Evolutionary conservation across 2,329 filamentous ascomycete genomes (phyloP).

Genomic region (Mycosphaerella sp.): DNA sequence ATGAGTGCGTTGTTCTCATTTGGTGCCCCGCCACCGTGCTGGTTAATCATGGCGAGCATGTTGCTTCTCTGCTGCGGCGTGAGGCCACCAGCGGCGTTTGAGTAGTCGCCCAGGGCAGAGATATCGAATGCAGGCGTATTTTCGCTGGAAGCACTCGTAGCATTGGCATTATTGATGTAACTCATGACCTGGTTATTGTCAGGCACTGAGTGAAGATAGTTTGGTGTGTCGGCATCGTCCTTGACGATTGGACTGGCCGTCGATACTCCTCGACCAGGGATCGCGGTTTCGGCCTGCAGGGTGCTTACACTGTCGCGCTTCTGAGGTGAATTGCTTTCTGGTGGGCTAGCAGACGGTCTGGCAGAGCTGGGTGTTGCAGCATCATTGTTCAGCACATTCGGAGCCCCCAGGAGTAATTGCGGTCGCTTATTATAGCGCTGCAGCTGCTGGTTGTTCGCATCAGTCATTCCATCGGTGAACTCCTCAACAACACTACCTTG

Average conservation of each 20-base stretch:
- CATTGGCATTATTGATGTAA: constrained; percentile 44
- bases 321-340: constrained; percentile 18
- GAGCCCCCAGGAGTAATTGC: constrained; percentile 28
- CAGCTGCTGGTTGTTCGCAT: constrained; percentile 26
- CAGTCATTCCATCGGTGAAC: constrained; percentile 40
- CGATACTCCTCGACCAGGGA: constrained; percentile 1
- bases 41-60: constrained; percentile 42
- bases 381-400: constrained; percentile 8
- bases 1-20: constrained; percentile 51
- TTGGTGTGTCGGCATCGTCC: constrained; percentile 36
- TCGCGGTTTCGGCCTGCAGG: constrained; percentile 16
- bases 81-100: constrained; percentile 42
- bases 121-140: constrained; percentile 41
- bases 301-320: constrained; percentile 19
- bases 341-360: constrained; percentile 24
- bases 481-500: constrained; percentile 59
- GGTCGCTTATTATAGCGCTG: constrained; percentile 27
- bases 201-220: constrained; percentile 30
- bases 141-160: constrained; percentile 31
- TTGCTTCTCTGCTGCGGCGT: constrained; percentile 44
- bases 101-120: constrained; percentile 42
- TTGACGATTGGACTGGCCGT: constrained; percentile 35
- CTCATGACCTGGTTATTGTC: constrained; percentile 47
- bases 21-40: constrained; percentile 39
- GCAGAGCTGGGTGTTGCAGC: constrained; percentile 26